Percentiles rank a stretch among this genome's conserved stretches.
Conservation (phyloP, 345 rosid species). For the Acer saccharum region DNA sequence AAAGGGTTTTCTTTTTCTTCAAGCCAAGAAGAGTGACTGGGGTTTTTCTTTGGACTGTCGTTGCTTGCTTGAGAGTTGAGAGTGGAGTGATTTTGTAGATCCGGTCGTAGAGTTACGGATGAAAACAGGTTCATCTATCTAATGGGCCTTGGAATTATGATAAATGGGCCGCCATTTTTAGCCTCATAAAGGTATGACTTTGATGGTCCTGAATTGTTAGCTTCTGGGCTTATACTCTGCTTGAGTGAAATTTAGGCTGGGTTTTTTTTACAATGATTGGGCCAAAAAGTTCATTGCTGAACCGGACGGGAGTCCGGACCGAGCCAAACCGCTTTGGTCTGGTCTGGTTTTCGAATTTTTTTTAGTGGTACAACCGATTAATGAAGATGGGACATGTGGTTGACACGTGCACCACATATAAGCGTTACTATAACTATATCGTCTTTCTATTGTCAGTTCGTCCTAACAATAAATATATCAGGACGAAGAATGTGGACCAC, state of each 20-base stretch:
- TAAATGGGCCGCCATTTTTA: background rate
- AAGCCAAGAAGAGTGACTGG: conserved; percentile 8
- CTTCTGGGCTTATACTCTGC: background rate
- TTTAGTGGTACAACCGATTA: too few species aligned
- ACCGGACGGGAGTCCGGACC: too few species aligned
- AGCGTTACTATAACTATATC: too few species aligned
- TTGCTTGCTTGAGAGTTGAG: background rate
- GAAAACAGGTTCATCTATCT: background rate
- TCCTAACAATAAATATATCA: too few species aligned
- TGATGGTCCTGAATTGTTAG: background rate
- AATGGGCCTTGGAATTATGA: background rate
- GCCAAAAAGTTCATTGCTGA: too few species aligned
- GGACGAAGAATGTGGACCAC: too few species aligned
- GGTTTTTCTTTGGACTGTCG: background rate
- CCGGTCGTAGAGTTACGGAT: background rate
- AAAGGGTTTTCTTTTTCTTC: conserved; percentile 34
- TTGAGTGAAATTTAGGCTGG: background rate
- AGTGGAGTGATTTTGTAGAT: background rate
- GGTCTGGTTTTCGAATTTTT: too few species aligned
- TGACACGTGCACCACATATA: too few species aligned
- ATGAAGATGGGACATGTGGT: too few species aligned
- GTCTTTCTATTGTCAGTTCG: too few species aligned
- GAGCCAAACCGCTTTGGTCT: too few species aligned
- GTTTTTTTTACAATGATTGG: too few species aligned
- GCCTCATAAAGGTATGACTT: background rate